Conservation (phyloP, 495 filamentous ascomycete genomes). For the Penicillium verhagenii region DNA sequence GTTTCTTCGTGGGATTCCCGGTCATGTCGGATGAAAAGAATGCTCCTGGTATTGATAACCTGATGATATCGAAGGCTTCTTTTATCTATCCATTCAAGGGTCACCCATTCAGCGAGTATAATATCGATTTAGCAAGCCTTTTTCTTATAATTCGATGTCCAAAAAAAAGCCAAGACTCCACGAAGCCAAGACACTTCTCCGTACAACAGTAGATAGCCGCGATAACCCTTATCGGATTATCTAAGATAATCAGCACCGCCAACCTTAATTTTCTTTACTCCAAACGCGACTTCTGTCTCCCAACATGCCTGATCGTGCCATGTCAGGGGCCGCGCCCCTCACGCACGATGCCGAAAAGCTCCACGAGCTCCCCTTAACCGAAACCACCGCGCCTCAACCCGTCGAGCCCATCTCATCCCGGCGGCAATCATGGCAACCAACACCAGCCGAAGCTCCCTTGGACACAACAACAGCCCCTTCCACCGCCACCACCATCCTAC, state of each 20-base stretch:
- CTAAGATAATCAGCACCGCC: background rate
- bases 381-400: slow-evolving; percentile 16
- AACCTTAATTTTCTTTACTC: background rate
- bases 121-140: too few relatives aligned
- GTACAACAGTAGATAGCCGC: too few relatives aligned
- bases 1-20: too few relatives aligned
- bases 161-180: too few relatives aligned
- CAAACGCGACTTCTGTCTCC: background rate
- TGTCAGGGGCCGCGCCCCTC: background rate
- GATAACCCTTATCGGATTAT: slow-evolving; percentile 1
- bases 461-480: background rate
- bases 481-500: slow-evolving; percentile 8
- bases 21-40: too few relatives aligned
- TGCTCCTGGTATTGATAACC: too few relatives aligned
- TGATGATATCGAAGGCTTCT: too few relatives aligned
- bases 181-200: too few relatives aligned
- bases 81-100: too few relatives aligned
- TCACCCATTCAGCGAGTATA: too few relatives aligned
- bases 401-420: slow-evolving; percentile 7
- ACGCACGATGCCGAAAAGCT: slow-evolving; percentile 2
- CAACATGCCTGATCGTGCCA: background rate
- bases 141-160: too few relatives aligned
- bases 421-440: slow-evolving; percentile 14
- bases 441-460: slow-evolving; percentile 1
- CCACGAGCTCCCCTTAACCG: slow-evolving; percentile 10